Percentiles rank a stretch among this genome's conserved stretches.
Conservation (phyloP, 805 yeast genomes). For the Candida parachauliodes region DNA sequence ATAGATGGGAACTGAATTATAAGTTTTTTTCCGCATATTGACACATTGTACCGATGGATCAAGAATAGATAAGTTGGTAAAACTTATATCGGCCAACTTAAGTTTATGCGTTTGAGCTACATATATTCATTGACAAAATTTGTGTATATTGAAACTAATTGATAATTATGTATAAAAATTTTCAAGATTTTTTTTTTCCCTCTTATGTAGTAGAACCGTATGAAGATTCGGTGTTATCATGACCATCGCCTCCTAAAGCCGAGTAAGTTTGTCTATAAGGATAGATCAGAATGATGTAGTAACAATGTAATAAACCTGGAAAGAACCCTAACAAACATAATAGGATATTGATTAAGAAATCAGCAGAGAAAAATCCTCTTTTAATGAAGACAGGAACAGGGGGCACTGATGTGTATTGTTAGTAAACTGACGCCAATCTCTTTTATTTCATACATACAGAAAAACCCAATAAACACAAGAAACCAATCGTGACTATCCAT, state of each 20-base stretch:
- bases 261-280: conserved; percentile 43
- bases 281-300: conserved; percentile 74
- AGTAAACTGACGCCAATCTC: neutral
- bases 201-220: conserved; percentile 8
- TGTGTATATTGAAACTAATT: neutral
- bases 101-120: conserved; percentile 32
- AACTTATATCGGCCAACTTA: conserved; percentile 42
- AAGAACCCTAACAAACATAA: conserved; percentile 67
- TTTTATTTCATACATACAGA: conserved; percentile 24
- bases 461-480: conserved; percentile 62
- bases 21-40: conserved; percentile 35
- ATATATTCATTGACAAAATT: neutral
- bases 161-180: neutral
- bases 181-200: neutral
- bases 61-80: conserved; percentile 18
- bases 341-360: conserved; percentile 63
- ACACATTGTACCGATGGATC: conserved; percentile 47
- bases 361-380: conserved; percentile 70
- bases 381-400: conserved; percentile 76
- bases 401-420: conserved; percentile 41
- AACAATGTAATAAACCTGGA: conserved; percentile 75
- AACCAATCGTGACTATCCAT: conserved; percentile 56
- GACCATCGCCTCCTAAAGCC: conserved; percentile 28
- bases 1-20: too few relatives aligned
- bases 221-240: conserved; percentile 16